Evolutionary conservation across 305 asterid species (phyloP).

Genomic region (Fraxinus nigra): DNA sequence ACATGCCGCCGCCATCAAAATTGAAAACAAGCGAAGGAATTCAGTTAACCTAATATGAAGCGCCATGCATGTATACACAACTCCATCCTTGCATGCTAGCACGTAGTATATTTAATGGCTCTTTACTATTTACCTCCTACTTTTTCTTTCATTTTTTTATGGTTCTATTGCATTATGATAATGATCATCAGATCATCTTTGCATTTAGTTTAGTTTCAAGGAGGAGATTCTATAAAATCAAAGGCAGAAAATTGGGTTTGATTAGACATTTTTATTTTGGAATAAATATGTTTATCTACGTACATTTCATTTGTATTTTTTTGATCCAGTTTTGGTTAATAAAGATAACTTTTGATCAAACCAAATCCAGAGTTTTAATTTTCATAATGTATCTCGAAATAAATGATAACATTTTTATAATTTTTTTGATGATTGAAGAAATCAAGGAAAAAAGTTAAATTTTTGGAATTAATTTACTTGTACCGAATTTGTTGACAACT

Average conservation of each 20-base stretch:
- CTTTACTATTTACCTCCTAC: neutral
- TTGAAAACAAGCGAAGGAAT: neutral
- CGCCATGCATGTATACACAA: neutral
- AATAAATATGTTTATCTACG: neutral
- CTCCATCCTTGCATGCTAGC: neutral
- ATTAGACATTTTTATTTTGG: neutral
- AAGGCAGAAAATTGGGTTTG: neutral
- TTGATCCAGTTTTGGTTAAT: neutral
- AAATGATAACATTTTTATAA: neutral
- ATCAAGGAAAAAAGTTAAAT: too few relatives aligned
- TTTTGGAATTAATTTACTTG: too few relatives aligned
- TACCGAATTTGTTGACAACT: too few relatives aligned
- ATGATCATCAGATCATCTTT: neutral
- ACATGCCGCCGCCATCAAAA: neutral
- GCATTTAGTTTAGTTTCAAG: neutral
- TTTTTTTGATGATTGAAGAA: neutral
- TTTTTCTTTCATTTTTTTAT: neutral
- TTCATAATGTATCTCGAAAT: too few relatives aligned
- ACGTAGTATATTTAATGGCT: neutral
- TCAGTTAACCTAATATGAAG: neutral
- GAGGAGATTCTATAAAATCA: neutral
- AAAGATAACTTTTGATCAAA: neutral
- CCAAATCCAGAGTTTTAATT: neutral
- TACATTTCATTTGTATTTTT: neutral
- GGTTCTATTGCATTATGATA: neutral